phyloP scores from a whole-genome alignment of 2,329 filamentous ascomycete genomes.

The Hypoxylon sp. region DNA sequence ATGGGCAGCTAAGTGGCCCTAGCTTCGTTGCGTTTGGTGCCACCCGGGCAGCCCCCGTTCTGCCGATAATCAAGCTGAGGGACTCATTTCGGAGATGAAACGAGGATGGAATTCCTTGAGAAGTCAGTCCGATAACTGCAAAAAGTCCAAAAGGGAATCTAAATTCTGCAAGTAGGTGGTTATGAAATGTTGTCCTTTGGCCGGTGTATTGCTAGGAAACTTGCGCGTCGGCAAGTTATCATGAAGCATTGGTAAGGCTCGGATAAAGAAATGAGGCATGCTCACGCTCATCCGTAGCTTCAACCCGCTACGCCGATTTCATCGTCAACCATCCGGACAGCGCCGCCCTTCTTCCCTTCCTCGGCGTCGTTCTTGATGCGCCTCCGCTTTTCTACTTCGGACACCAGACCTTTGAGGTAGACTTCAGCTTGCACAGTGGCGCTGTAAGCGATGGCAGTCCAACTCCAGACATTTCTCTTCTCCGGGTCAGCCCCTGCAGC shows the following conservation, averaged over 20 bases:
- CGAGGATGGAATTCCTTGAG: background rate
- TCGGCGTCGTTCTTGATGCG: slow-evolving; percentile 56
- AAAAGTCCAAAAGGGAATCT: no score
- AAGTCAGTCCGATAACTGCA: background rate
- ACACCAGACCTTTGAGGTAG: slow-evolving; percentile 82
- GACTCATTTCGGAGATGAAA: background rate
- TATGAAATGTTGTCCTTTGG: background rate
- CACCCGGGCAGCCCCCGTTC: background rate
- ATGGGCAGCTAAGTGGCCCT: slow-evolving; percentile 9
- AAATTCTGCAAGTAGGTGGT: background rate
- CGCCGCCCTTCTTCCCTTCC: slow-evolving; percentile 58
- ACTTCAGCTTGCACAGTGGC: slow-evolving; percentile 86
- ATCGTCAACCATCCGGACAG: slow-evolving; percentile 61
- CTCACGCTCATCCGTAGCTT: slow-evolving; percentile 16
- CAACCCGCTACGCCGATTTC: slow-evolving; percentile 55
- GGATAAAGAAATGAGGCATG: background rate
- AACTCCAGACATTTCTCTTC: slow-evolving; percentile 79
- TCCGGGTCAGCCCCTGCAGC: slow-evolving; percentile 82
- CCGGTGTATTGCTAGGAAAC: background rate
- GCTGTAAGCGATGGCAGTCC: slow-evolving; percentile 87
- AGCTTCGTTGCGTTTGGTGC: background rate
- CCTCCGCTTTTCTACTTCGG: slow-evolving; percentile 75
- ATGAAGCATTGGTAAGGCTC: background rate
- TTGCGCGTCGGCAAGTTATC: background rate
- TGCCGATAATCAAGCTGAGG: slow-evolving; percentile 6